These are phyloP conservation scores for Camellia sinensis DNA, from an alignment of 148 eudicot genomes.

Conservation along the genomic window DNA sequence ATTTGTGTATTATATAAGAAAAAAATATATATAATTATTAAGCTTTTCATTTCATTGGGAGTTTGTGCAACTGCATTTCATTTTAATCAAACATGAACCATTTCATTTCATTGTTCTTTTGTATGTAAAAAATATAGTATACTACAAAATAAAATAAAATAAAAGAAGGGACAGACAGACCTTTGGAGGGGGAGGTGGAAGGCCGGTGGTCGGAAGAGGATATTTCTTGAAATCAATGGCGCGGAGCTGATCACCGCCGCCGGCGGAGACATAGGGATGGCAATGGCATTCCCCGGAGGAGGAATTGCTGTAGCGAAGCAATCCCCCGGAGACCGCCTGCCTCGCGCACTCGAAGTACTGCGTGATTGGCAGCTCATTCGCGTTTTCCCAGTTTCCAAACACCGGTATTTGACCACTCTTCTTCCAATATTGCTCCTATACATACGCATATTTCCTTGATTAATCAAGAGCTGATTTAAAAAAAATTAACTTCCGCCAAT, in stretches of 20 bases:
- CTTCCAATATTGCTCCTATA: neutral
- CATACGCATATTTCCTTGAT: neutral
- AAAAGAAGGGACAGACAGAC: neutral
- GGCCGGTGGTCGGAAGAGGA: too few relatives aligned
- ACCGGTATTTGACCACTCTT: conserved; percentile 9
- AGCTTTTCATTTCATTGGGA: too few relatives aligned
- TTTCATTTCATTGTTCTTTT: too few relatives aligned
- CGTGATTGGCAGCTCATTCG: conserved; percentile 1
- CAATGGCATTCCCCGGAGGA: conserved; percentile 4
- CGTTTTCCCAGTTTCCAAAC: conserved; percentile 13
- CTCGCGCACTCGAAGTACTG: conserved; percentile 12
- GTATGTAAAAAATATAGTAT: too few relatives aligned
- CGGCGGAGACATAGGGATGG: neutral
- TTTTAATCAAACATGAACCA: too few relatives aligned
- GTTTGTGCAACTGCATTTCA: too few relatives aligned
- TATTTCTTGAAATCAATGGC: neutral
- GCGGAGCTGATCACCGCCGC: neutral
- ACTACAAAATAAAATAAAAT: too few relatives aligned
- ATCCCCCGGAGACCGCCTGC: neutral
- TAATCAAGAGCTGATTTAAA: too few relatives aligned
- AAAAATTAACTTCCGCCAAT: too few relatives aligned
- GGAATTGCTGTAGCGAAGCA: conserved; percentile 1
- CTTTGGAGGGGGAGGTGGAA: neutral
- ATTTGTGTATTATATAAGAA: too few relatives aligned
- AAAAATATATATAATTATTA: too few relatives aligned